A percentile compares a stretch with the other conserved stretches of the same genome.
These are phyloP conservation scores for Pseudozyma tsukubaensis DNA, from an alignment of 1,284 basidiomycete genomes.

Conservation along the genomic window DNA sequence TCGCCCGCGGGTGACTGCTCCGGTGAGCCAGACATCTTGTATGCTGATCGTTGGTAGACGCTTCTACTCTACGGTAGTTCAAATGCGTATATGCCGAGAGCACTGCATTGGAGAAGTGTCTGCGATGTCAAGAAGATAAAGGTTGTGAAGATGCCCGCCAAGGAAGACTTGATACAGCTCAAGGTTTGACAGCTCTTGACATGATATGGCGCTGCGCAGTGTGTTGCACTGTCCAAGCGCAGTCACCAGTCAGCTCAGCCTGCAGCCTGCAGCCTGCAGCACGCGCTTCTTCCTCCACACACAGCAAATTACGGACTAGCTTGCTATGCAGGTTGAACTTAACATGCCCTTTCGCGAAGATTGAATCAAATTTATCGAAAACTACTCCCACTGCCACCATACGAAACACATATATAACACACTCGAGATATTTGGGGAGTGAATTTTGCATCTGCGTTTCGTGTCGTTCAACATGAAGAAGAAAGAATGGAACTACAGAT, in stretches of 20 bases:
- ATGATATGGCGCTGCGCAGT: neutral
- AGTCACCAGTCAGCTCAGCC: conserved; percentile 24
- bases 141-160: no score
- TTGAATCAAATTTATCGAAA: no score
- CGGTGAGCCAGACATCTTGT: neutral
- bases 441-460: conserved; percentile 6
- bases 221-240: neutral
- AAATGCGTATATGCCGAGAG: no score
- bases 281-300: conserved; percentile 13
- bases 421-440: no score
- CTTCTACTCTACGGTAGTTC: no score
- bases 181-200: conserved; percentile 5
- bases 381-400: no score
- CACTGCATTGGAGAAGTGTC: no score
- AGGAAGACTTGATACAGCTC: neutral
- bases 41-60: no score
- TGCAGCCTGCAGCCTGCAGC: conserved; percentile 9
- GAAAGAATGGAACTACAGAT: conserved; percentile 3
- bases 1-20: neutral
- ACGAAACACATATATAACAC: no score
- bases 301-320: neutral
- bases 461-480: no score
- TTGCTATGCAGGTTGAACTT: neutral
- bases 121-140: no score
- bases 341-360: no score